phyloP scores from a whole-genome alignment of 164 flowering plant genomes.

The Tetracentron sinense region DNA sequence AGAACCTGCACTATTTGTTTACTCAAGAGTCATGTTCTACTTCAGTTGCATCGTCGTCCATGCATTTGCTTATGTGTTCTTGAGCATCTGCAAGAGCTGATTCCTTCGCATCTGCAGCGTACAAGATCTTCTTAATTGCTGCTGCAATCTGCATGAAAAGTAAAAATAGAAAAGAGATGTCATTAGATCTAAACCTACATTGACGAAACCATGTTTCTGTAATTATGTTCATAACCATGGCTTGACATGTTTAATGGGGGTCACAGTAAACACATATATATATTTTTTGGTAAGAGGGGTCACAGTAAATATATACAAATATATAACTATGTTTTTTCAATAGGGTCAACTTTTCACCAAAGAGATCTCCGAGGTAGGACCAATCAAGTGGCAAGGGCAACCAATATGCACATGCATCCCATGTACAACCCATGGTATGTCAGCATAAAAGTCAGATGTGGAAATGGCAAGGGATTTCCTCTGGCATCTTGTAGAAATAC shows the following conservation, averaged over 20 bases:
- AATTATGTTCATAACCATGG: background rate
- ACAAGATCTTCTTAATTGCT: conserved; percentile 68
- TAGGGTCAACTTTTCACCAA: no score
- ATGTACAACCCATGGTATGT: no score
- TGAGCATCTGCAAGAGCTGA: conserved; percentile 73
- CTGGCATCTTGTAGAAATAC: no score
- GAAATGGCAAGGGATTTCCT: no score
- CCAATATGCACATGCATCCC: no score
- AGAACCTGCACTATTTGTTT: conserved; percentile 1
- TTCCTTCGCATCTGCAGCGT: conserved; percentile 75
- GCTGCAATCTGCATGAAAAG: conserved; percentile 48
- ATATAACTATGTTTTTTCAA: no score
- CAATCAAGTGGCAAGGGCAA: no score
- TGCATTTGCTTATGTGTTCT: conserved; percentile 32
- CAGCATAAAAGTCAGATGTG: no score
- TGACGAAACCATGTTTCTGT: no score
- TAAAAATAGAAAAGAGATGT: background rate
- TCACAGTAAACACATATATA: background rate
- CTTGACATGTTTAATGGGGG: background rate
- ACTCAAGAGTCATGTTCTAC: conserved; percentile 6
- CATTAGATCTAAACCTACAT: background rate
- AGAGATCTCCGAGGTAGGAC: no score
- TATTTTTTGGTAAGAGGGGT: no score
- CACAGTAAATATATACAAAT: background rate
- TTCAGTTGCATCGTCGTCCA: conserved; percentile 19